Evolutionary conservation across 1,139 yeast species (phyloP).

Genomic region (Arxiozyma heterogenica): DNA sequence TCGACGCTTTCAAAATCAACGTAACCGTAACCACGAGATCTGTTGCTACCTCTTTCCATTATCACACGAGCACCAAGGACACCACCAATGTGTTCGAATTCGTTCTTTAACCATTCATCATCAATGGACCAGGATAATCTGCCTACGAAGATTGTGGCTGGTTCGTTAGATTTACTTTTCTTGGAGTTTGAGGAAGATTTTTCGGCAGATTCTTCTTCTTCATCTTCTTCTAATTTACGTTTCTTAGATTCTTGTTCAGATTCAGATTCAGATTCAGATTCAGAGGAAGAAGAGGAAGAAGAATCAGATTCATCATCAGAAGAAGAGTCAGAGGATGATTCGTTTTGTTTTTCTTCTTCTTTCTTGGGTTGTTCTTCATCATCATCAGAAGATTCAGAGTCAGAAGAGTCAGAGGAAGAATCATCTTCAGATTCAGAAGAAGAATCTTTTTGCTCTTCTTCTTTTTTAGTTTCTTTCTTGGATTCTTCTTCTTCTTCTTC

Average conservation of each 20-base stretch:
- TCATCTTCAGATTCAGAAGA: slow-evolving; percentile 10
- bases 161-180: slow-evolving; percentile 44
- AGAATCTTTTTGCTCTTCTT: slow-evolving; percentile 5
- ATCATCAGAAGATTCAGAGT: slow-evolving; percentile 17
- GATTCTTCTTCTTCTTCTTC: slow-evolving; percentile 9
- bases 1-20: slow-evolving; percentile 79
- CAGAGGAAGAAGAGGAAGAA: slow-evolving; percentile 12
- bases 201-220: slow-evolving; percentile 12
- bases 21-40: slow-evolving; percentile 96
- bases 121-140: slow-evolving; percentile 96
- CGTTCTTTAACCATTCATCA: slow-evolving; percentile 84
- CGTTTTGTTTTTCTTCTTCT: slow-evolving; percentile 16
- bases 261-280: slow-evolving; percentile 14
- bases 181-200: slow-evolving; percentile 26
- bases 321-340: slow-evolving; percentile 2
- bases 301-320: not conserved
- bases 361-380: slow-evolving; percentile 27
- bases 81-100: slow-evolving; percentile 77
- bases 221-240: slow-evolving; percentile 33
- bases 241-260: slow-evolving; percentile 26
- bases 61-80: slow-evolving; percentile 85
- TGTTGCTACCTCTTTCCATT: slow-evolving; percentile 84
- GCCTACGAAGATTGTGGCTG: slow-evolving; percentile 90
- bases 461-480: slow-evolving; percentile 9
- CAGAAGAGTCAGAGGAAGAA: slow-evolving; percentile 13